Evolutionary conservation across 352 stramenopile species (phyloP), one percentile per base, ranked within the genome.

Genomic region (Saprolegnia diclina): DNA sequence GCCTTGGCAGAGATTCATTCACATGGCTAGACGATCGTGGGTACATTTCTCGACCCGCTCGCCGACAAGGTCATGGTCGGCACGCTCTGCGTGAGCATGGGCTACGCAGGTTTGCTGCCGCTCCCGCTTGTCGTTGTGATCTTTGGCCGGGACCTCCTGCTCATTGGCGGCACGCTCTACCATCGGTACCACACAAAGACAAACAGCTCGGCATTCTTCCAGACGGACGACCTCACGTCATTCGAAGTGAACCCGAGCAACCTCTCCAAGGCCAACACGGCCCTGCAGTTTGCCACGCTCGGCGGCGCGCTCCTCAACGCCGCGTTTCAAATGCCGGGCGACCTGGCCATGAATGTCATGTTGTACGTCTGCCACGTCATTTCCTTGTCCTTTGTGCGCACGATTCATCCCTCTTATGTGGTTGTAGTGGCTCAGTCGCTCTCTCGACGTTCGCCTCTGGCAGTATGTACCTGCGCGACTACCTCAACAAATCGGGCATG

Each of bases 261-360:
- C 64, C 64, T 91, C 22, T 91, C 83, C 72, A 93, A 93, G 64
- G 73, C 87, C 62, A 93, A 93, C 73, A 93, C 85, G 59, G 83
- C 82, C 37, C 78, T 92, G 45, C 85, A 93, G 74, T 73, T 93
- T 35, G 78, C 79, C 42, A 79, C 82, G 65, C 90, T 92, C 54
- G 85, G 85, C 26, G 77, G 89, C 45, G 75, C 83, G 56, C 70
- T 93, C 63, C 88, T 82, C 44, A 89, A 93, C 67, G 83, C 79
- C 13, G 82, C 83, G 10, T 91, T 81, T 81, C 79, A 87, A 42
- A 74, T 93, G 52, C 83, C 83, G 3, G 71, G 55, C 5, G 79
- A 88, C 56, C 67, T 75, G n/a, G 76, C 78, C 29, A 72, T 93
- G 19, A 64, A 85, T 35, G 29, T 79, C 29, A 70, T 91, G 52